A percentile compares a stretch with the other conserved stretches of the same genome.
Conservation (phyloP, 2,329 filamentous ascomycete species). For the Sporothrix mexicana region DNA sequence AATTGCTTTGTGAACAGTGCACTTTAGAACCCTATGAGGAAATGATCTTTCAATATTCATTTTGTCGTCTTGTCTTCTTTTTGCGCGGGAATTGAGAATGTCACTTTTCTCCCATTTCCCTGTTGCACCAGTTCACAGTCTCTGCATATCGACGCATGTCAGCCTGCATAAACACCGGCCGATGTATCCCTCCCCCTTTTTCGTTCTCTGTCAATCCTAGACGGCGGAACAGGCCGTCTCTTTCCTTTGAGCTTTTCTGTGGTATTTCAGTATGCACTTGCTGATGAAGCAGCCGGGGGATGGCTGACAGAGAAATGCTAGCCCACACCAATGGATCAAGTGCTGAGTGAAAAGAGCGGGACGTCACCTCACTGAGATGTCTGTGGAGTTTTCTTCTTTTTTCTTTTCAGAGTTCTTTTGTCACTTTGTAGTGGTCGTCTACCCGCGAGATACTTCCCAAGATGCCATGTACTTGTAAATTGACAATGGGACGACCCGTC, state of each 20-base stretch:
- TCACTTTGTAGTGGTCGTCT: too few relatives aligned
- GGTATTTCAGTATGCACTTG: background rate
- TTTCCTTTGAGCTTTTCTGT: background rate
- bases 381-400: background rate
- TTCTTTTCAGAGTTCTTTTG: background rate
- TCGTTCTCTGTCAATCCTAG: background rate
- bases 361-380: background rate
- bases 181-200: slow-evolving; percentile 12
- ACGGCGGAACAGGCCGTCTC: slow-evolving; percentile 15
- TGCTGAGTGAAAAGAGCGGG: background rate
- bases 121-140: background rate
- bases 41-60: background rate
- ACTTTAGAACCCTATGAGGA: background rate
- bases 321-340: slow-evolving; percentile 5
- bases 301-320: background rate
- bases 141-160: background rate
- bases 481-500: too few relatives aligned
- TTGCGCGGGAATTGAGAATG: background rate
- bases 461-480: too few relatives aligned
- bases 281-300: slow-evolving; percentile 12
- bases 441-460: too few relatives aligned
- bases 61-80: too few relatives aligned
- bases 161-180: slow-evolving; percentile 23
- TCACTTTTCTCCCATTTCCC: background rate
- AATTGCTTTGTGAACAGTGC: background rate